These are phyloP conservation scores for Colletotrichum trifolii DNA, from an alignment of 2,329 filamentous ascomycete species.

Conservation along the genomic window DNA sequence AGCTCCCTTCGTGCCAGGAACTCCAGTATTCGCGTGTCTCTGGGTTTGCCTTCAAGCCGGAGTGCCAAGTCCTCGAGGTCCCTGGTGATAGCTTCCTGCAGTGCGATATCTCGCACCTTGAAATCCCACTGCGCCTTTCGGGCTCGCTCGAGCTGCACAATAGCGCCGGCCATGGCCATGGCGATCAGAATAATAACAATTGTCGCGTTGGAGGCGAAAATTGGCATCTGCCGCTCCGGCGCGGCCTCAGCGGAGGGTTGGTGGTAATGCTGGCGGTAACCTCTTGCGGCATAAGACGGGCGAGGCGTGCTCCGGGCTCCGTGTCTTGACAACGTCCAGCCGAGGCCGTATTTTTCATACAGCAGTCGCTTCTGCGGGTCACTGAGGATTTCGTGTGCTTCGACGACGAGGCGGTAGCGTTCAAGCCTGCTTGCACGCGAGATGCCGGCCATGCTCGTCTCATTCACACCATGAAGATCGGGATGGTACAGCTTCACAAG, in stretches of 20 bases:
- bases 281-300: neutral
- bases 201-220: constrained; percentile 32
- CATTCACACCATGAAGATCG: constrained; percentile 23
- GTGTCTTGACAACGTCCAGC: constrained; percentile 13
- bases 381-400: constrained; percentile 35
- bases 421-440: constrained; percentile 16
- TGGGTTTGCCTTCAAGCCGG: constrained; percentile 14
- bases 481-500: constrained; percentile 40
- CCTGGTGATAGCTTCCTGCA: constrained; percentile 21
- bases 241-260: neutral
- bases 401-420: constrained; percentile 37
- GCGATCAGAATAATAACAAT: constrained; percentile 32
- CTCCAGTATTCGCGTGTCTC: constrained; percentile 17
- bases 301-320: neutral
- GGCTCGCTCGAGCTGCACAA: constrained; percentile 22
- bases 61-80: constrained; percentile 8
- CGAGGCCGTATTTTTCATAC: constrained; percentile 32
- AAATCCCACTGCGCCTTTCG: constrained; percentile 11
- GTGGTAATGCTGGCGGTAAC: neutral
- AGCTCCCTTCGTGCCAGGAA: constrained; percentile 21
- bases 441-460: neutral
- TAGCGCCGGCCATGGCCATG: constrained; percentile 26
- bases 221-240: constrained; percentile 8
- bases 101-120: neutral
- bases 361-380: constrained; percentile 24